These are phyloP conservation scores for Suillus subluteus DNA, from an alignment of 768 basidiomycete genomes.

Conservation along the genomic window DNA sequence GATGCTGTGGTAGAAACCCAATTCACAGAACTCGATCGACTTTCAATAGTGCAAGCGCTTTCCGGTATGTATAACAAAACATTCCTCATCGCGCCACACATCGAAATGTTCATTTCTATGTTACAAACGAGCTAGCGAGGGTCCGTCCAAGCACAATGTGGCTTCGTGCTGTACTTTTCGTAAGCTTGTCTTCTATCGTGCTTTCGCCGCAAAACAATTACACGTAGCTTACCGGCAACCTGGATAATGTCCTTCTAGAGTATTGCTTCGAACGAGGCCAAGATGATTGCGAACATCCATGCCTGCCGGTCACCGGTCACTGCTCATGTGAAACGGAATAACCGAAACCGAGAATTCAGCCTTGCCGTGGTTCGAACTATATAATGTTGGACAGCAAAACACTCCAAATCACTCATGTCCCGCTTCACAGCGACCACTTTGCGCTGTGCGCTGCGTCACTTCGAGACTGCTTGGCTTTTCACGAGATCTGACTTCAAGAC, in stretches of 20 bases:
- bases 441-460: slow-evolving; percentile 7
- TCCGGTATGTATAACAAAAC: neutral
- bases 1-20: neutral
- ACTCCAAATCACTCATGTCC: neutral
- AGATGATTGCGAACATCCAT: neutral
- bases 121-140: neutral
- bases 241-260: too few relatives aligned
- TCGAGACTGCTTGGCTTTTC: slow-evolving; percentile 37
- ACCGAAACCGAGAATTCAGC: neutral
- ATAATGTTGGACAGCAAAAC: neutral
- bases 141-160: neutral
- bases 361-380: neutral
- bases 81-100: neutral
- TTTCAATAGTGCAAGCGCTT: neutral
- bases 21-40: neutral
- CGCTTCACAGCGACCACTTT: neutral
- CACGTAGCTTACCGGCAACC: too few relatives aligned
- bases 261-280: neutral
- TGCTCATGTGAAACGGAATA: neutral
- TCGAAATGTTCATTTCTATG: neutral
- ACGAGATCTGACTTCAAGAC: slow-evolving; percentile 40
- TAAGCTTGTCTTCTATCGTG: too few relatives aligned
- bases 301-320: neutral
- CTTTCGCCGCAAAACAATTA: too few relatives aligned
- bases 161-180: too few relatives aligned